These are phyloP conservation scores for Melampsora americana DNA, from an alignment of 1,284 basidiomycete genomes.

Conservation along the genomic window DNA sequence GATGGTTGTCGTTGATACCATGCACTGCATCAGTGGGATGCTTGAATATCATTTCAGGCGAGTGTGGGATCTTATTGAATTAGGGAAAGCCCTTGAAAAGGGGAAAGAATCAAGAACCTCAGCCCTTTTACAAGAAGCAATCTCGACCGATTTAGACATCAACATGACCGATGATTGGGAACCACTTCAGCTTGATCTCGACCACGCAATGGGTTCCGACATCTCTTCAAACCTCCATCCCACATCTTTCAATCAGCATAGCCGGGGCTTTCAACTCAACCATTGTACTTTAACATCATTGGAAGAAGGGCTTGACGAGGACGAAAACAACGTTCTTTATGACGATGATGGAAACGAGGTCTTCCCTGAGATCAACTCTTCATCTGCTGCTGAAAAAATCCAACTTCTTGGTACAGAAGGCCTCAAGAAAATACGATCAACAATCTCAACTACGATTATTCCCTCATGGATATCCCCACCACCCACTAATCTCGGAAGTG, in stretches of 20 bases:
- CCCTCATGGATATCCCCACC: slow-evolving; percentile 5
- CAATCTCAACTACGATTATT: neutral
- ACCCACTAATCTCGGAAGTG: neutral
- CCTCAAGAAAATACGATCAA: neutral
- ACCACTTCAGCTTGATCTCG: no score
- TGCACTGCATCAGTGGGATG: slow-evolving; percentile 20
- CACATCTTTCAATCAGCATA: no score
- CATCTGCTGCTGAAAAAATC: neutral
- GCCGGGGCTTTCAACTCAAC: no score
- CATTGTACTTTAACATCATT: no score
- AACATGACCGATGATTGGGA: no score
- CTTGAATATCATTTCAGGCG: slow-evolving; percentile 18
- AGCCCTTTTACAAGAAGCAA: neutral
- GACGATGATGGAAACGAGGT: slow-evolving; percentile 12
- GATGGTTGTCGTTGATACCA: slow-evolving; percentile 18
- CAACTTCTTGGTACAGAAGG: neutral
- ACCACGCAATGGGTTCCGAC: no score
- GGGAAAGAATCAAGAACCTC: neutral
- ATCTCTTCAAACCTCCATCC: no score
- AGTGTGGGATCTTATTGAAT: slow-evolving; percentile 2
- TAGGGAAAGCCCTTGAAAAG: neutral
- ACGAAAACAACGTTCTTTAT: neutral
- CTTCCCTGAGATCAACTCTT: neutral
- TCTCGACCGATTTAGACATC: neutral
- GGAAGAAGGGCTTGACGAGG: neutral